A percentile compares a stretch with the other conserved stretches of the same genome.
Evolutionary conservation across 2,329 filamentous ascomycete species (phyloP).

Genomic region (Xylariaceae sp.): DNA sequence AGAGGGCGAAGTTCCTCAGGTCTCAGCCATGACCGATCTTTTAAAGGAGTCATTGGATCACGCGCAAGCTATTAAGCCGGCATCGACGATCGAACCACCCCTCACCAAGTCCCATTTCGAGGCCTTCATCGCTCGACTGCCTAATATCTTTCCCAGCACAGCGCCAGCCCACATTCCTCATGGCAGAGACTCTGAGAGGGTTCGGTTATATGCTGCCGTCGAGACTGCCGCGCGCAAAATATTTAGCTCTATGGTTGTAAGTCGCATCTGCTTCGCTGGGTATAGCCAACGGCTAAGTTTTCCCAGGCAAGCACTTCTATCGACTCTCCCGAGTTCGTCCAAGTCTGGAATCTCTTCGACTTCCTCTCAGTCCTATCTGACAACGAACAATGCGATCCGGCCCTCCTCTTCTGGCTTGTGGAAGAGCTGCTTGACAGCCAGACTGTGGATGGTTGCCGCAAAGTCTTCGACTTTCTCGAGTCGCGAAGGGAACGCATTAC

Average conservation of each 20-base stretch:
- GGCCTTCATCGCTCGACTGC: conserved; percentile 53
- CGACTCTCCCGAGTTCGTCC: conserved; percentile 76
- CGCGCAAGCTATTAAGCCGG: conserved; percentile 64
- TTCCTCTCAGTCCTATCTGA: conserved; percentile 89
- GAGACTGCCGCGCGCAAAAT: conserved; percentile 83
- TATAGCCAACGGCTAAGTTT: conserved; percentile 40
- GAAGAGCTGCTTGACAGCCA: conserved; percentile 97
- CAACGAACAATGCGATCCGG: conserved; percentile 76
- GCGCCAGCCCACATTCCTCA: conserved; percentile 36
- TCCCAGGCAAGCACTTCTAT: conserved; percentile 75
- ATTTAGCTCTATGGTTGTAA: conserved; percentile 80
- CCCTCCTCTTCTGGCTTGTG: conserved; percentile 85
- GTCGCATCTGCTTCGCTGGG: conserved; percentile 38
- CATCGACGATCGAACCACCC: conserved; percentile 71
- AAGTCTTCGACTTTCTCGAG: conserved; percentile 93
- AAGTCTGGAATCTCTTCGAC: conserved; percentile 93
- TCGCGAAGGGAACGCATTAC: conserved; percentile 89
- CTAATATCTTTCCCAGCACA: conserved; percentile 47
- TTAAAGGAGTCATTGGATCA: conserved; percentile 63
- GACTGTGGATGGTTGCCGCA: conserved; percentile 88
- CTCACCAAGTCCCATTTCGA: conserved; percentile 72
- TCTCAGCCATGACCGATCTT: conserved; percentile 58
- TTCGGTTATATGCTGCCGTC: conserved; percentile 70
- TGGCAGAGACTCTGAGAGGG: conserved; percentile 48
- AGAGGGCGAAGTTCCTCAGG: conserved; percentile 57